Base-by-base conservation (phyloP, 352 stramenopile species). In the Phytophthora foliorum region DNA sequence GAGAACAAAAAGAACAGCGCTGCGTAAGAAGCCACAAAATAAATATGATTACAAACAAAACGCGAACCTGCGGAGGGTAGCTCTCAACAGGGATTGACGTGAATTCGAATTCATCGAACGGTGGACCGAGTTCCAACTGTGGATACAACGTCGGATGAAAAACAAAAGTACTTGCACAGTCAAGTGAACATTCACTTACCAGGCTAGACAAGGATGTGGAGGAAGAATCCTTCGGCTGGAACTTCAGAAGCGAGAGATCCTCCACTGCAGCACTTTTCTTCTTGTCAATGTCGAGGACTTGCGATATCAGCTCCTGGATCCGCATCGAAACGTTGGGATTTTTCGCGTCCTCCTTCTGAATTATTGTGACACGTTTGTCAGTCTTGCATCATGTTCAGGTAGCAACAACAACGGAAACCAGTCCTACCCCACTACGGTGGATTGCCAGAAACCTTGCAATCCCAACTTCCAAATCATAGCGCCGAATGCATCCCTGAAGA, bases 171-270 rank as follows among this genome's bases (percentile, higher is more conserved):
- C 29, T 34, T 36, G 68, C 54, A 27, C 19, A 16, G 14, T 8
- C 16, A 32, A 36, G 29, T 13, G 29, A 3, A 31, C 4, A 17
- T 44, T 14, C 24, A 72, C 71, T 21, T 80, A 92, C 83, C 66
- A 75, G 57, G 54, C 59, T 91, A n/a, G 34, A 41, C 14, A 41
- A n/a, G 22, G 78, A 78, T 16, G 77, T 72, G 0, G 69, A 82
- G 2, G 73, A 72, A 14, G 81, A 57, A 46, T 91, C 75, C 39
- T 90, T 86, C 14, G 67, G 60, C 41, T 89, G 80, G 49, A 86
- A 90, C n/a, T 91, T 91, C 14, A 93, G 75, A 21, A 93, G 68
- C 13, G 86, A 90, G 5, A 90, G 61, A 34, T 92, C 82, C 42
- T 92, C 86, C 14, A 93, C 81, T 4, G 77, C 71, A 4, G 84